These are phyloP conservation scores for Colletotrichum sp. DNA, from an alignment of 2,329 filamentous ascomycete genomes.

Conservation along the genomic window DNA sequence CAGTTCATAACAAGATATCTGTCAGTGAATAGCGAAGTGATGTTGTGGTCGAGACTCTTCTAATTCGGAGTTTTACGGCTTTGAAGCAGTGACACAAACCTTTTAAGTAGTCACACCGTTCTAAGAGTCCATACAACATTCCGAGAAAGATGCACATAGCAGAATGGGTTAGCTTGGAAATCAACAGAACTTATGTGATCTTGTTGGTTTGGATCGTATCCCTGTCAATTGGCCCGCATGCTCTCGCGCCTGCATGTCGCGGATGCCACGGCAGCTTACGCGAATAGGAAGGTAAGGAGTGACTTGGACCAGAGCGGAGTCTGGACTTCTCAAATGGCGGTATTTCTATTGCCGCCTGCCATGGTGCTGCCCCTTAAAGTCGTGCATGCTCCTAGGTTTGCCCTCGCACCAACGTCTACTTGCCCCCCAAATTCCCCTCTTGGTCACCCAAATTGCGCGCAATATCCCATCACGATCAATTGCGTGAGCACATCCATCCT, in stretches of 20 bases:
- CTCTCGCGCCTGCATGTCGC: background rate
- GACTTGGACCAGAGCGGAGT: background rate
- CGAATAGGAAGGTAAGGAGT: background rate
- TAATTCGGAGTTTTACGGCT: background rate
- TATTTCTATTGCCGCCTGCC: background rate
- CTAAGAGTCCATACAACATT: background rate
- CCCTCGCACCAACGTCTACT: background rate
- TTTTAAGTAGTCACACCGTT: background rate
- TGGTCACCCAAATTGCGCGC: background rate
- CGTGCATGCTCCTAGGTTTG: background rate
- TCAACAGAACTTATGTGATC: background rate
- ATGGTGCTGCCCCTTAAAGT: background rate
- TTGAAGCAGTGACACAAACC: background rate
- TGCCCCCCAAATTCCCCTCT: too few species aligned
- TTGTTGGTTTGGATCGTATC: background rate
- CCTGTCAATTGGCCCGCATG: background rate
- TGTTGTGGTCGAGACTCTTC: background rate
- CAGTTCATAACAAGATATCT: background rate
- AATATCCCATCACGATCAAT: accelerated
- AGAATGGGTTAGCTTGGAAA: background rate
- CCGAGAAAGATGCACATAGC: background rate
- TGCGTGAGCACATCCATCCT: background rate
- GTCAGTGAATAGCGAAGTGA: background rate
- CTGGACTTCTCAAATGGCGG: background rate
- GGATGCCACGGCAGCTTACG: background rate